phyloP scores from a whole-genome alignment of 768 basidiomycete species.

The Mycena haematopus region DNA sequence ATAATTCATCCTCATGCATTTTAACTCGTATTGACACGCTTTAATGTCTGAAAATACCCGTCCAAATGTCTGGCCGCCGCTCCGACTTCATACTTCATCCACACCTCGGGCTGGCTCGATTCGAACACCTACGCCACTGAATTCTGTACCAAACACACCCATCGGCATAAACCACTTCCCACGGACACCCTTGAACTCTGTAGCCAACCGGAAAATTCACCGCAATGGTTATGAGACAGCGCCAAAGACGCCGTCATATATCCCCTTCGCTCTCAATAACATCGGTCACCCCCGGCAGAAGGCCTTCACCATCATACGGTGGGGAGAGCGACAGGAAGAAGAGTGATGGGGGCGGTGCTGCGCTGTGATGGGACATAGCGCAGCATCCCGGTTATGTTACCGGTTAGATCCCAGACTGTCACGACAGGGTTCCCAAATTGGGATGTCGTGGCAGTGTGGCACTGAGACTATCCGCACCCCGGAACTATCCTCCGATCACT shows the following conservation, averaged over 20 bases:
- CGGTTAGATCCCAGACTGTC: not conserved
- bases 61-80: not conserved
- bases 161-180: not conserved
- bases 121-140: not conserved
- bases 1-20: not conserved
- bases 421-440: not conserved
- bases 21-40: not conserved
- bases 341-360: conserved; percentile 4
- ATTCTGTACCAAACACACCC: not conserved
- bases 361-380: not conserved
- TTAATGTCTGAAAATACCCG: conserved; percentile 2
- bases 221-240: conserved; percentile 7
- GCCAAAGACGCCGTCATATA: conserved; percentile 3
- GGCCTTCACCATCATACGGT: not conserved
- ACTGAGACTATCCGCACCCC: no score
- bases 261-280: conserved; percentile 4
- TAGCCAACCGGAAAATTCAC: not conserved
- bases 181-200: not conserved
- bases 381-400: not conserved
- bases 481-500: no score
- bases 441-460: not conserved
- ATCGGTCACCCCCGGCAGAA: not conserved
- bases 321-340: not conserved
- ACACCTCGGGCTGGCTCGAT: not conserved
- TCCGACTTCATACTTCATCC: not conserved